Evolutionary conservation across 768 basidiomycete genomes (phyloP).

Genomic region (Russula dissimulans): DNA sequence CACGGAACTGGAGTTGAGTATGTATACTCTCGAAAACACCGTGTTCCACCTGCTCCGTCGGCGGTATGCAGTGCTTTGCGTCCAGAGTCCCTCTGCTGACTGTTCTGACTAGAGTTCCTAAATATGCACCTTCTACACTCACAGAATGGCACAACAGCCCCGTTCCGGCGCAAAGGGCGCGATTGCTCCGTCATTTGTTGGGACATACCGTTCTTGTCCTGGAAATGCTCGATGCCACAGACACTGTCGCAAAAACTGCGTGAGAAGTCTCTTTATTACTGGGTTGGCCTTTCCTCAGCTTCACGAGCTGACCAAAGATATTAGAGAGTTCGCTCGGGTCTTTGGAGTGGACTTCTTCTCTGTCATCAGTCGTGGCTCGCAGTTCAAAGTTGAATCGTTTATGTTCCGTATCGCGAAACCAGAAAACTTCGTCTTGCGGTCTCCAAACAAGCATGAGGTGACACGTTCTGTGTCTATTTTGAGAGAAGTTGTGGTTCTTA

Average conservation of each 20-base stretch:
- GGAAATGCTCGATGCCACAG: slow-evolving; percentile 72
- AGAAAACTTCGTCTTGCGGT: slow-evolving; percentile 83
- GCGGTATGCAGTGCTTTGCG: slow-evolving; percentile 40
- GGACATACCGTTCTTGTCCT: slow-evolving; percentile 60
- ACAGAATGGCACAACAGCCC: slow-evolving; percentile 71
- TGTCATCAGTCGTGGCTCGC: slow-evolving; percentile 88
- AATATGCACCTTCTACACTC: slow-evolving; percentile 7
- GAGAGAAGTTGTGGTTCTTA: neutral
- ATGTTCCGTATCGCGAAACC: slow-evolving; percentile 97
- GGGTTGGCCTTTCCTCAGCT: neutral
- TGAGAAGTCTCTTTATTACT: slow-evolving; percentile 30
- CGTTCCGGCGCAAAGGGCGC: slow-evolving; percentile 43
- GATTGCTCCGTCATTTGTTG: slow-evolving; percentile 53
- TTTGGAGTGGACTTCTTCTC: slow-evolving; percentile 97
- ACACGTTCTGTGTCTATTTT: neutral
- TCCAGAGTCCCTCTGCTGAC: neutral
- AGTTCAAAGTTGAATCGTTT: slow-evolving; percentile 98
- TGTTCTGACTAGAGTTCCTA: slow-evolving; percentile 10
- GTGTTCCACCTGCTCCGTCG: slow-evolving; percentile 69
- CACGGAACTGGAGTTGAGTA: slow-evolving; percentile 64
- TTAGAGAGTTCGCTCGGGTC: slow-evolving; percentile 91
- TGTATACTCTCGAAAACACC: slow-evolving; percentile 86
- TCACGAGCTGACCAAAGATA: neutral
- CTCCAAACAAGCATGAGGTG: slow-evolving; percentile 82
- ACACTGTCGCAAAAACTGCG: slow-evolving; percentile 87